Evolutionary conservation across 116 monocot genomes (phyloP), one percentile per base, ranked within the genome.

Genomic region (Cymodocea nodosa): DNA sequence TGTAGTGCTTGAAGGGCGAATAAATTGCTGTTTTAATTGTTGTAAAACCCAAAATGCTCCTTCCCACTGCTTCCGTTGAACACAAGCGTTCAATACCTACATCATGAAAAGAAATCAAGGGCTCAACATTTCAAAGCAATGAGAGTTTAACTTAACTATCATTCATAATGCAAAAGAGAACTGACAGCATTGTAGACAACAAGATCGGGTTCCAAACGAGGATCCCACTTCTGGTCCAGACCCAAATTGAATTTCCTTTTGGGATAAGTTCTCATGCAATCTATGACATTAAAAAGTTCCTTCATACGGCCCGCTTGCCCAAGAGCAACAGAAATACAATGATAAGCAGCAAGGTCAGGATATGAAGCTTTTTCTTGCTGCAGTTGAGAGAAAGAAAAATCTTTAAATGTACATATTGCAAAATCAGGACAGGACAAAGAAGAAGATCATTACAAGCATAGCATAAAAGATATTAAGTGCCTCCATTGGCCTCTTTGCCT

Each of bases 31-130:
- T 54, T 87, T 90, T 74, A 95, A 76, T 68, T 95, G 83, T 66
- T 90, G 91, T 70, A 90, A 71, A 44, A 90, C 95, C 95, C 95
- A 95, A 64, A 95, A 95, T 74, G 87, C 87, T 59, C 95, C 95
- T 76, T 95, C 90, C 95, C 91, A 94, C 72, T 94, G 89, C 74
- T 90, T 87, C 51, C 69, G 68, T 54, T 85, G 90, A 60, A 90
- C 83, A 53, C 91, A 95, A 51, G 95, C 95, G 85, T 95, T 95
- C 57, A 90, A 75, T 60, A 95, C 87, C 95, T 95, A 58, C 59
- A 71, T 35, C n/a, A 39, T 22, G 58, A 67, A 50, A 17, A 50
- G 15, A 58, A 44, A 44, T 44, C 44, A 0, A 44, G 11, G 11
- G 11, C 44, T 44, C 44, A 44, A 44, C 6, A 1, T 44, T 44